Base-by-base conservation (phyloP, 108 stramenopile genomes). In the Pseudonitzschia delicatissima region DNA sequence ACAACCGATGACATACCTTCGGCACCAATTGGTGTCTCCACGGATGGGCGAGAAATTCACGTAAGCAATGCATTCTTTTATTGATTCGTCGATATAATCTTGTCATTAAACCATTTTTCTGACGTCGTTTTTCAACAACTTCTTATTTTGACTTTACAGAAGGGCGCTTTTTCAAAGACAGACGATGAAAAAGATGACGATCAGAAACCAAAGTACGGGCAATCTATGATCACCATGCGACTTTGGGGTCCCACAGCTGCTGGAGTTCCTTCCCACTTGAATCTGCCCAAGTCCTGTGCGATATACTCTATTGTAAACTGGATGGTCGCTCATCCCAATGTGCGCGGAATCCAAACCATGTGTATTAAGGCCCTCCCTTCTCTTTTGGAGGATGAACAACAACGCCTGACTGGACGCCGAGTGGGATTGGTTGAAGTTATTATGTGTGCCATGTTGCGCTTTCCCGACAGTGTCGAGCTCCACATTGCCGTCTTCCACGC, bases 301-400 rank as follows among this genome's bases (percentile, higher is more conserved):
- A 87, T 92, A 39, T 92, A 85, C 63, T 83, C 86, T 2, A 84
- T 92, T 62, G 61, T 87, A 5, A 92, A 92, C 51, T 92, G 90
- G 90, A 88, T 92, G 87, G 84, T 87, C 11, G 85, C 82, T 13
- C 87, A 87, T 66, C 67, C 84, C 12, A 84, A 92, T 62, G 90
- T 92, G 11, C 81, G 81, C 71, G 90, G 90, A n/a, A 92, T 92
- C 37, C 90, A 91, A 70, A 85, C 82, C 12, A 86, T 88, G 90
- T 92, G 90, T 72, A 69, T 92, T 0, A 74, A 74, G 55, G 78
- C 72, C 7, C 71, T 92, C 28, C 87, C 90, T 3, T 77, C 67
- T 50, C 80, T 92, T 17, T 76, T 93, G 7, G 87, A 88, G 52
- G 87, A 90, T 47, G 88, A 93, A 63, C 79, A 70, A 35, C 92